Evolutionary conservation across 2,329 filamentous ascomycete species (phyloP), one percentile per base, ranked within the genome.

Genomic region (Alternaria conjuncta): DNA sequence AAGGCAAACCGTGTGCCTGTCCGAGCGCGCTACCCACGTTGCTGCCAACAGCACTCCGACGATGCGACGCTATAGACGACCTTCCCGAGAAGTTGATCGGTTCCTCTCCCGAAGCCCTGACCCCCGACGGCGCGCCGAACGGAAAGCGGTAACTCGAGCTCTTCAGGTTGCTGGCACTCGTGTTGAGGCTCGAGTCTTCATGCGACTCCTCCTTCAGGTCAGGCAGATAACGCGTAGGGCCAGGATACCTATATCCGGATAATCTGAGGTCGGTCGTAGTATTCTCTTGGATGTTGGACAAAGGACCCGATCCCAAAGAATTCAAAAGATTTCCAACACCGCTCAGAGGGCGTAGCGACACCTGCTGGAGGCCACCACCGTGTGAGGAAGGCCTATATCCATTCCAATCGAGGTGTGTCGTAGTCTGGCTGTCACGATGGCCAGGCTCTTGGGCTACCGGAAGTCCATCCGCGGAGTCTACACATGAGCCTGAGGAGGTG

Each of bases 131-230:
- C 15, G 55, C 54, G 26, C 65, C 68, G 43, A 65, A 61, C 5
- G 72, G 72, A 50, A 75, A 75, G 18, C 70, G 72, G 57, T 75
- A 74, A 49, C 60, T 74, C 5, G 71, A 70, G 46, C 69, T 66
- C 66, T 74, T 78, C 44, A 78, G 57, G 50, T 79, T 78, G 63
- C 75, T 74, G 2, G 72, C 72, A 56, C 78, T 79, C 6, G 73
- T 78, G 44, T 81, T 78, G 36, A 80, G 66, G 61, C 82, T 82
- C 65, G 82, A 81, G 62, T 83, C 82, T 55, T 84, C 82, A 49
- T 82, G 77, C 18, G 82, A 83, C 62, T 84, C 83, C 66, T 85
- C 83, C 59, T 84, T 84, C 30, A 85, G 70, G 49, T 82, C 82
- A 12, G 82, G 80, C 15, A 84, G 77, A 71, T 81, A 71, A 30